Percentiles rank a stretch among this genome's conserved stretches.
phyloP scores from a whole-genome alignment of 1,284 basidiomycete genomes.

The Marasmius fiardii region DNA sequence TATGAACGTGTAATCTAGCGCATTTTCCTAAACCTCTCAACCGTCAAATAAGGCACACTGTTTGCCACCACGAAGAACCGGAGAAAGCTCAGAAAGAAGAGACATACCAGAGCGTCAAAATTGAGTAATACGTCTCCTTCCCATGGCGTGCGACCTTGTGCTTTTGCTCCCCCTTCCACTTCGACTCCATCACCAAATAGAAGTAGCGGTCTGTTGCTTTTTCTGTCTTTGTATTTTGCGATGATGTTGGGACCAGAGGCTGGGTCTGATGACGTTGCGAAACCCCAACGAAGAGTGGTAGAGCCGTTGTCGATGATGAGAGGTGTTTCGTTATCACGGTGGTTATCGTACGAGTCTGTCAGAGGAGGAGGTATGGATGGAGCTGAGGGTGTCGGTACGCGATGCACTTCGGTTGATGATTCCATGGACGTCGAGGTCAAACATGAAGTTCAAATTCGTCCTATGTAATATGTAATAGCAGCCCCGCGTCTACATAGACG shows the following conservation, averaged over 20 bases:
- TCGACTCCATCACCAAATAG: conserved; percentile 87
- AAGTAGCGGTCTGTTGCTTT: conserved; percentile 73
- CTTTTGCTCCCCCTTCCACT: conserved; percentile 76
- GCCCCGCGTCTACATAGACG: no score
- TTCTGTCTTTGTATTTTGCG: conserved; percentile 86
- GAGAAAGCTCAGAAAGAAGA: neutral
- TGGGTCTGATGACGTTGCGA: conserved; percentile 52
- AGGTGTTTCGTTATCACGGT: conserved; percentile 48
- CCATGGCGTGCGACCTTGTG: conserved; percentile 79
- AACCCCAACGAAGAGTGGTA: conserved; percentile 88
- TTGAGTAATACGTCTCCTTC: conserved; percentile 90
- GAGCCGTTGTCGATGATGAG: conserved; percentile 95
- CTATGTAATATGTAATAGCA: no score
- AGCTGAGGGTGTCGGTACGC: conserved; percentile 26
- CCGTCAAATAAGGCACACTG: conserved; percentile 15
- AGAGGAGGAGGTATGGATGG: conserved; percentile 29
- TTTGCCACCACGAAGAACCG: conserved; percentile 1
- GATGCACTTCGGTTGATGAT: neutral
- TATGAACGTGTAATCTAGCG: conserved; percentile 89
- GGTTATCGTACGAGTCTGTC: conserved; percentile 35
- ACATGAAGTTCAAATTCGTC: neutral
- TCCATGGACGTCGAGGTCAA: neutral
- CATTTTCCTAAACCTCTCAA: conserved; percentile 81
- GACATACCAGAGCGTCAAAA: conserved; percentile 84
- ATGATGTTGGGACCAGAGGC: conserved; percentile 68